These are phyloP conservation scores for Phytopythium litorale DNA, from an alignment of 352 stramenopile genomes.

Conservation along the genomic window DNA sequence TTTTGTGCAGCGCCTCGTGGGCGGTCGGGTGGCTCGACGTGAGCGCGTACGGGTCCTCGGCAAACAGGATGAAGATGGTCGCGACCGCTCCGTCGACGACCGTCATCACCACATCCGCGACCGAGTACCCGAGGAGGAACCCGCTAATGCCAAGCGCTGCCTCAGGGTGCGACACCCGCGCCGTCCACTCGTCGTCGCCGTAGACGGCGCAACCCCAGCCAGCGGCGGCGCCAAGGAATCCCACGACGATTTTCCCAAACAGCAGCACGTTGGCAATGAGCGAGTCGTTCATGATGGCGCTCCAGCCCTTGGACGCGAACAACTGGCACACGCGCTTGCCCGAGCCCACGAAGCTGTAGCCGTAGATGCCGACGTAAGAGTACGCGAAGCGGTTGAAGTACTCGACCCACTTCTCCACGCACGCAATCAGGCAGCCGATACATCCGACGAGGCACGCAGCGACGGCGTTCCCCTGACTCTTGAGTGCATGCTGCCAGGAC, in stretches of 20 bases:
- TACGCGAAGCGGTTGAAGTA: slow-evolving; percentile 81
- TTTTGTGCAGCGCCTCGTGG: slow-evolving; percentile 31
- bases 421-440: slow-evolving; percentile 51
- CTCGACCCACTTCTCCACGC: slow-evolving; percentile 56
- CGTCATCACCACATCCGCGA: slow-evolving; percentile 49
- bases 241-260: slow-evolving; percentile 55
- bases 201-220: slow-evolving; percentile 32
- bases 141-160: slow-evolving; percentile 35
- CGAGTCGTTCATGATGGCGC: slow-evolving; percentile 64
- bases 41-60: slow-evolving; percentile 53
- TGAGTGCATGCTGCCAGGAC: slow-evolving; percentile 31
- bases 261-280: slow-evolving; percentile 60
- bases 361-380: slow-evolving; percentile 71
- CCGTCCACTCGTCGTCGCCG: slow-evolving; percentile 34
- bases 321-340: slow-evolving; percentile 53
- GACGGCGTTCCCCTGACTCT: slow-evolving; percentile 49
- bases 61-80: slow-evolving; percentile 68
- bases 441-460: slow-evolving; percentile 42
- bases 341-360: slow-evolving; percentile 46
- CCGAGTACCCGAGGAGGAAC: slow-evolving; percentile 31
- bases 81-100: slow-evolving; percentile 53
- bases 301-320: slow-evolving; percentile 55
- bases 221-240: slow-evolving; percentile 43
- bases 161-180: slow-evolving; percentile 42
- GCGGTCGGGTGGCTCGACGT: slow-evolving; percentile 28